Evolutionary conservation across 371 early-diverging fungal genomes (phyloP), one percentile per base, ranked within the genome.

Genomic region (Haplosporangium sp.): DNA sequence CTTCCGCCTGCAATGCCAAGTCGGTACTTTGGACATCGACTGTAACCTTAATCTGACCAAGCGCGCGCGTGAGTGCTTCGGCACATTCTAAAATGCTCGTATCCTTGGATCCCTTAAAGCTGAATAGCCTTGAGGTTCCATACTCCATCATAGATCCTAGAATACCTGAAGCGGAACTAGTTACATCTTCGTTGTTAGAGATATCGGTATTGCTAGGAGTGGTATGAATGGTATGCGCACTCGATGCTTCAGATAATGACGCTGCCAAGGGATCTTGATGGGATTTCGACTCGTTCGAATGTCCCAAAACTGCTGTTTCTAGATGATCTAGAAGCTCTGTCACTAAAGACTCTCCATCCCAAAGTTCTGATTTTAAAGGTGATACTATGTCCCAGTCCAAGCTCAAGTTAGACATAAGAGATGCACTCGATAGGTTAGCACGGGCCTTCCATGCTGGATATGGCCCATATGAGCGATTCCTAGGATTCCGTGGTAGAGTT

Each of bases 361-460:
- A 81, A 0, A 65, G 15, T 42, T 81, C 82, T 0, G 66, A 40
- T 37, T 17, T 60, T 4, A 57, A 17, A 17, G 75, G 72, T 13
- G 75, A 47, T 6, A 81, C 82, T 53, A 81, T 66, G 27, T 74
- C 72, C 82, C 82, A 81, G 17, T 81, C 82, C 9, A 66, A 58
- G 42, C 67, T 63, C 13, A 61, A 17, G 50, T 69, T 67, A 20
- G 79, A 74, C n/a, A 73, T 13, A 34, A 74, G 35, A 7, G 79
- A 78, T 38, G 68, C 71, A 2, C 66, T 55, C 1, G 79, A 78
- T 20, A 67, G 35, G 10, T 71, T 52, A 17, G 48, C 53, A 4
- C 42, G 52, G 10, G 40, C 48, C 8, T 50, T 17, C 17, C 64
- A 42, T 15, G 64, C 42, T 13, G 71, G 40, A 57, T 64, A 53